Conservation (phyloP, 345 rosid species). For the Arabis hirsuta region DNA sequence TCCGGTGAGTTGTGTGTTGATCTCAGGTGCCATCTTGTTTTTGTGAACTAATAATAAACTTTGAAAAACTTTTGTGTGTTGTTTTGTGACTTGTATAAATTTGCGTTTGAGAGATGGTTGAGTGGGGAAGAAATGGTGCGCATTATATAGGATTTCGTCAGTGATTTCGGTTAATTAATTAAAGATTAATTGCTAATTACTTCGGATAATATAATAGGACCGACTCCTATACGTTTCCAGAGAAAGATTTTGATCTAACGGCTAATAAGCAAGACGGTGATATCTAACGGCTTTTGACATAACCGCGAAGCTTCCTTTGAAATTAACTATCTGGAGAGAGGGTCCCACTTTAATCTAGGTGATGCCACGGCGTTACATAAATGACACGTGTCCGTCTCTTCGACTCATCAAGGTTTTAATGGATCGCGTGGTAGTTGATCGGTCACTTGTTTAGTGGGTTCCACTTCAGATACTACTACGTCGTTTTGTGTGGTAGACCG, state of each 20-base stretch:
- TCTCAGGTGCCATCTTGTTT: conserved; percentile 39
- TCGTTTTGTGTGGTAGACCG: neutral
- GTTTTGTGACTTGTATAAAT: conserved; percentile 2
- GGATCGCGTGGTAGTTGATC: conserved; percentile 31
- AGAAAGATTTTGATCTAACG: conserved; percentile 38
- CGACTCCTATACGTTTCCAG: conserved; percentile 20
- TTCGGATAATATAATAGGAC: conserved; percentile 23
- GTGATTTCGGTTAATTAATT: conserved; percentile 18
- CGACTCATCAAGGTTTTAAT: conserved; percentile 33
- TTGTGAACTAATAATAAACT: neutral
- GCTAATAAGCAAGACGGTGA: neutral
- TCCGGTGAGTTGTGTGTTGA: conserved; percentile 33
- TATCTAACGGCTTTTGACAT: conserved; percentile 29
- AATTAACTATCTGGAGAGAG: neutral
- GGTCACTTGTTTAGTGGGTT: conserved; percentile 16
- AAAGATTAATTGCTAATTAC: conserved; percentile 13
- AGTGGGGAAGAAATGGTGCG: conserved; percentile 13
- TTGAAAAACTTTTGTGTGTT: neutral
- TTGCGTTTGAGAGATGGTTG: conserved; percentile 25
- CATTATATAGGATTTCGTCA: conserved; percentile 31
- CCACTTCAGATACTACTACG: conserved; percentile 26
- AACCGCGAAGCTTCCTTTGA: conserved; percentile 32
- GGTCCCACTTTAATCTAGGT: conserved; percentile 17
- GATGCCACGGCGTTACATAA: conserved; percentile 12
- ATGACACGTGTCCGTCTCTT: conserved; percentile 30